These are phyloP conservation scores for Geranomyces michiganensis DNA, from an alignment of 192 early-diverging fungal genomes.

Conservation along the genomic window DNA sequence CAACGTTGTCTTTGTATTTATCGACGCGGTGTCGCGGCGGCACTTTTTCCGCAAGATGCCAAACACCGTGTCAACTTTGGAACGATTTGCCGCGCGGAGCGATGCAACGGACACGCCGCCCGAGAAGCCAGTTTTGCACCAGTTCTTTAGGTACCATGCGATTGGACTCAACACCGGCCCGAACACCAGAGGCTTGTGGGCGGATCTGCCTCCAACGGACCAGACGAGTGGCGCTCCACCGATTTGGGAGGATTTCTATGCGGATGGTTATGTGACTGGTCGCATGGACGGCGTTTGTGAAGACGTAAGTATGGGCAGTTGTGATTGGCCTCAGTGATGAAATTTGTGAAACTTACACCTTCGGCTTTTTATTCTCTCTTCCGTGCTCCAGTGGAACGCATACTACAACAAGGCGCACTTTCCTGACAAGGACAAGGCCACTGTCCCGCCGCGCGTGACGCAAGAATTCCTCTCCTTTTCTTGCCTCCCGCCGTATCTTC, in stretches of 20 bases:
- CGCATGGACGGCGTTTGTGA: constrained; percentile 11
- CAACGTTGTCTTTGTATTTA: constrained; percentile 9
- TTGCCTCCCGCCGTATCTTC: constrained; percentile 7
- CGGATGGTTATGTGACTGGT: constrained; percentile 6
- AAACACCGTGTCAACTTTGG: constrained; percentile 1
- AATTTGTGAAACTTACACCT: not conserved
- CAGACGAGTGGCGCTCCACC: not conserved
- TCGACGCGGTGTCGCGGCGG: constrained; percentile 4
- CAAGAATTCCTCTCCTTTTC: constrained; percentile 5
- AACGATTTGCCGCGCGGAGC: not conserved
- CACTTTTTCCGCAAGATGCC: constrained; percentile 19
- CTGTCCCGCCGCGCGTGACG: not conserved
- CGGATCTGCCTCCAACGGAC: constrained; percentile 1
- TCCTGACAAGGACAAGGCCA: not conserved
- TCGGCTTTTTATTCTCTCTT: not conserved
- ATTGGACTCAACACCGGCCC: constrained; percentile 17
- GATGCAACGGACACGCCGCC: not conserved
- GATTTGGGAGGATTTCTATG: constrained; percentile 11
- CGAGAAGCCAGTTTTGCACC: not conserved
- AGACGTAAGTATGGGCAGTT: not conserved
- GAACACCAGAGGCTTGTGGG: constrained; percentile 2
- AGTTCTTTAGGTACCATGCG: constrained; percentile 15
- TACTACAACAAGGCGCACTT: constrained; percentile 8
- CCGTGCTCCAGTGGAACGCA: constrained; percentile 15
- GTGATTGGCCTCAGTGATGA: not conserved